Percentiles rank a stretch among this genome's conserved stretches.
These are phyloP conservation scores for Pythium rishiriense DNA, from an alignment of 352 stramenopile genomes.

Conservation along the genomic window DNA sequence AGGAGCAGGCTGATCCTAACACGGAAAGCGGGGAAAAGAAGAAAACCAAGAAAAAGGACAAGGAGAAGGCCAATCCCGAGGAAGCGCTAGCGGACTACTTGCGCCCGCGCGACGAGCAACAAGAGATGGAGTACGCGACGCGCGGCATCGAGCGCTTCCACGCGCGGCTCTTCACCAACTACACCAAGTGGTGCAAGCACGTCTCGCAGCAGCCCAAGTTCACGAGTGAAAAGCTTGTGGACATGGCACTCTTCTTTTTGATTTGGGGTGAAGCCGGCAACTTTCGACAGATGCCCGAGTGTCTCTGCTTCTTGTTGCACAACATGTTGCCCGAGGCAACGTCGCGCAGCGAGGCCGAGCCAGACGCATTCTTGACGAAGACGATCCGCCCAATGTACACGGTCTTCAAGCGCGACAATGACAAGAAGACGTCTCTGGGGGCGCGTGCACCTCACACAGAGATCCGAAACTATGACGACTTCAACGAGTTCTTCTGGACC, in stretches of 20 bases:
- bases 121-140: slow-evolving; percentile 70
- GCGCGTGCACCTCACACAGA: slow-evolving; percentile 65
- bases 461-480: slow-evolving; percentile 88
- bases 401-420: slow-evolving; percentile 83
- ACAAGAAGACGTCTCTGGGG: slow-evolving; percentile 86
- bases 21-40: slow-evolving; percentile 17
- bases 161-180: slow-evolving; percentile 78
- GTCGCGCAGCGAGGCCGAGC: slow-evolving; percentile 57
- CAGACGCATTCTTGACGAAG: slow-evolving; percentile 63
- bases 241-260: slow-evolving; percentile 83
- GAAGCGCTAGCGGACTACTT: slow-evolving; percentile 29
- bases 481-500: slow-evolving; percentile 89
- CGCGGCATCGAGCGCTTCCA: slow-evolving; percentile 82
- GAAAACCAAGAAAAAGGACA: slow-evolving; percentile 35
- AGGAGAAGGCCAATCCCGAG: slow-evolving; percentile 25
- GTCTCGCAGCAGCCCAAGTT: slow-evolving; percentile 78
- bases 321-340: slow-evolving; percentile 70
- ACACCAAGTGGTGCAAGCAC: slow-evolving; percentile 90
- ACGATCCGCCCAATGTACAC: slow-evolving; percentile 83
- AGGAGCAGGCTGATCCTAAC: slow-evolving; percentile 36
- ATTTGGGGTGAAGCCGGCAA: slow-evolving; percentile 87
- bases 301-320: slow-evolving; percentile 79
- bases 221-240: slow-evolving; percentile 71
- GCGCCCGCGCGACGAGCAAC: slow-evolving; percentile 48
- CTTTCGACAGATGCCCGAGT: slow-evolving; percentile 80